Base-by-base conservation (phyloP, 1,139 yeast species). In the Taphrina communis region DNA sequence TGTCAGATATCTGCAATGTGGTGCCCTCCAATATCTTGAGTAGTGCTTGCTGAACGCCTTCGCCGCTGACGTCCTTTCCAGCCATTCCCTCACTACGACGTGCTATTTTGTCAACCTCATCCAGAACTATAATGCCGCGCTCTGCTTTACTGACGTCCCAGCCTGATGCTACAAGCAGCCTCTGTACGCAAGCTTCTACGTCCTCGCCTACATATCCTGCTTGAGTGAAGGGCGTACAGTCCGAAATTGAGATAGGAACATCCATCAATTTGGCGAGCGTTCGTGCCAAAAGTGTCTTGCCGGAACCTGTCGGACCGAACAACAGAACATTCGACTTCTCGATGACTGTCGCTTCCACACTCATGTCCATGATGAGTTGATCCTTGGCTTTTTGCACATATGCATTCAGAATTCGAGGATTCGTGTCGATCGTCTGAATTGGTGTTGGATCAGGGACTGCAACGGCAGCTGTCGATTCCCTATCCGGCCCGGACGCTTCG, bases 131-230 rank as follows among this genome's bases (percentile, higher is more conserved):
- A 51, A 84, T 84, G 6, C 87, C 87, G 69, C 80, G 78, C 72
- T 84, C 85, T 21, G 84, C 82, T 59, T 78, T 79, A 11, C 80
- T 81, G 31, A 83, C 82, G 72, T 84, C 84, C 72, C 80, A 83
- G 62, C 81, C 82, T 3, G 86, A 81, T 69, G 77, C 81, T 3
- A 80, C 81, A 56, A 84, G 76, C 21, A 84, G 75, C 68, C 85
- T 78, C 73, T 82, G 84, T 42, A 84, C 80, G 72, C 87, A 84
- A 25, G 81, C 77, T 70, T 84, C 86, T 14, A 83, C 85, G 75
- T 84, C 87, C 70, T 84, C 87, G 35, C 87, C 87, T 62, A 84
- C 83, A 72, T 84, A 84, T 8, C 87, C 87, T 0, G 87, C 86
- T 73, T 84, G 87, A 0, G 87, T 84, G 71, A 84, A 73, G 58